Base-by-base conservation (phyloP, 441 rosid species). In the Corymbia citriodora region DNA sequence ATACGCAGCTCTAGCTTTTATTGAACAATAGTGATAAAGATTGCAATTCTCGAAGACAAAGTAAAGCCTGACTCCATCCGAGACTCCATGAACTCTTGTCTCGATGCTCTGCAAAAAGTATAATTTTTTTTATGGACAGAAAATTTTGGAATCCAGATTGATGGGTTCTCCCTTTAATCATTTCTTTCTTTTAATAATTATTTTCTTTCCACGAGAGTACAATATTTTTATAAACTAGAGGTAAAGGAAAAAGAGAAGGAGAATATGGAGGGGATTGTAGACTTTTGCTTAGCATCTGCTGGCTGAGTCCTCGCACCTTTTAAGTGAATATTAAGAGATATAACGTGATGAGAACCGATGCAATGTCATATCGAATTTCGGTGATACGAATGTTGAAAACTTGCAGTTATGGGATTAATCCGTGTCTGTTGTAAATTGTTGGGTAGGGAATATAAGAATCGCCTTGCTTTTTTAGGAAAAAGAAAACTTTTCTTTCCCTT, bases 321-420 rank as follows among this genome's bases (percentile, higher is more conserved):
- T 89, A 81, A 82, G 65, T 91, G 89, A 89, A 90, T 91, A 29
- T 88, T 81, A 54, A 89, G 53, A 72, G 87, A 89, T n/a, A 59
- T 85, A 89, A 87, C 70, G 88, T 83, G 88, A 87, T 87, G 90
- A 87, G 88, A 88, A 86, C 57, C 10, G 83, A 36, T 23, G 85
- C 90, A 88, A 72, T 50, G 92, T 93, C 92, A 91, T 92, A 93
- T 94, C 94, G 91, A 94, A 93, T 93, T 90, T 92, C 90, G 91
- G 94, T 63, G 97, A 92, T 92, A 61, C 94, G 94, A 94, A 94
- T 94, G 90, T 94, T 91, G 95, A 94, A 92, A 93, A 86, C 90
- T 72, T 72, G 91, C 92, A 93, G 92, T 92, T 65, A 86, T 85
- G 70, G 33, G 74, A 63, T 45, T 27, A 87, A 89, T 87, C 72